Evolutionary conservation across 495 filamentous ascomycete species (phyloP).

Genomic region (Platismatia glauca): DNA sequence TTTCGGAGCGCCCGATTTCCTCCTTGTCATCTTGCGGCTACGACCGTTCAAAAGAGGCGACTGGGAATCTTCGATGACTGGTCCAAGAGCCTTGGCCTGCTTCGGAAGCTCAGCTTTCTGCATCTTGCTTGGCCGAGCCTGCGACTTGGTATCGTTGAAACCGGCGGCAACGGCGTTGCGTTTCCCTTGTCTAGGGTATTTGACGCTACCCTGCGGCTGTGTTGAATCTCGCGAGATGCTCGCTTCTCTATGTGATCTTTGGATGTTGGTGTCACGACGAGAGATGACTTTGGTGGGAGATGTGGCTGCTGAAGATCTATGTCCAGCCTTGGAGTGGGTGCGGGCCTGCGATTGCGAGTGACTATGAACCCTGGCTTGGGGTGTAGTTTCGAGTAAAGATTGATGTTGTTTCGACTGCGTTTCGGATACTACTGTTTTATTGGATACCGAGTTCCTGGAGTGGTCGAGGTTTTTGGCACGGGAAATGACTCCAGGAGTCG

Average conservation of each 20-base stretch:
- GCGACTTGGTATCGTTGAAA: neutral
- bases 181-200: conserved; percentile 9
- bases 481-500: neutral
- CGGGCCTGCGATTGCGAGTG: neutral
- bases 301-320: neutral
- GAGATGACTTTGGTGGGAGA: neutral
- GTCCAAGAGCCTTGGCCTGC: conserved; percentile 1
- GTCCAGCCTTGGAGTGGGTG: neutral
- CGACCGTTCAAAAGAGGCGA: conserved; percentile 15
- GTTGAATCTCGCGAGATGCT: neutral
- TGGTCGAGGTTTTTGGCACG: neutral
- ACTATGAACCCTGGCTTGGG: neutral
- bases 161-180: conserved; percentile 8
- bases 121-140: neutral
- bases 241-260: neutral
- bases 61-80: conserved; percentile 19
- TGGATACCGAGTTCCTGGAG: neutral
- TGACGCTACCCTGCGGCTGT: conserved; percentile 3
- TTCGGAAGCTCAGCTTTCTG: neutral
- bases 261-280: neutral
- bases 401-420: neutral
- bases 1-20: neutral
- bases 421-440: neutral
- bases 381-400: neutral
- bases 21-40: conserved; percentile 13